A percentile compares a stretch with the other conserved stretches of the same genome.
Conservation (phyloP, 2,329 filamentous ascomycete genomes). For the Aspergillus hortae region DNA sequence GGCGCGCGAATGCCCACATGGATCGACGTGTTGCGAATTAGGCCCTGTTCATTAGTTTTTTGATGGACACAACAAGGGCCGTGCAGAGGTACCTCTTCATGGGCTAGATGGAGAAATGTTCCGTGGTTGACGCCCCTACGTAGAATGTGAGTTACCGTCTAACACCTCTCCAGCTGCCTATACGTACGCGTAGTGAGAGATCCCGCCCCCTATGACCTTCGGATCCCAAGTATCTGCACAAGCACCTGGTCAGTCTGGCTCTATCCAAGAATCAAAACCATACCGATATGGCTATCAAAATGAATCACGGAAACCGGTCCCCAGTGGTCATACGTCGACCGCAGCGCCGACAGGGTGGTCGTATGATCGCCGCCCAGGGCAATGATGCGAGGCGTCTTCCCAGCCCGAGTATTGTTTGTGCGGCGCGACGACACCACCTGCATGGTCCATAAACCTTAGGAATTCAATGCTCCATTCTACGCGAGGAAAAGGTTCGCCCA, state of each 20-base stretch:
- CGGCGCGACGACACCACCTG: slow-evolving; percentile 45
- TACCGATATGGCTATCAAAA: slow-evolving; percentile 51
- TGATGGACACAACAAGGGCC: too few species aligned
- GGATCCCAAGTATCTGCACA: slow-evolving; percentile 52
- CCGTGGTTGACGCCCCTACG: slow-evolving; percentile 52
- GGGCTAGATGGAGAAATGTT: slow-evolving; percentile 55
- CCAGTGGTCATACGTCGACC: slow-evolving; percentile 49
- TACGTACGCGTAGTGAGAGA: slow-evolving; percentile 32
- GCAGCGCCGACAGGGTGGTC: slow-evolving; percentile 51
- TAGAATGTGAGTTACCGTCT: neutral
- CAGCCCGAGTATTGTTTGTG: slow-evolving; percentile 38
- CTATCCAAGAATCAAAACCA: neutral
- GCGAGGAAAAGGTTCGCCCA: slow-evolving; percentile 14
- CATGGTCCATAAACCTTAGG: too few species aligned
- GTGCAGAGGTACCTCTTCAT: slow-evolving; percentile 43
- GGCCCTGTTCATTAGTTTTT: slow-evolving; percentile 27
- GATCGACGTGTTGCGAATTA: slow-evolving; percentile 53
- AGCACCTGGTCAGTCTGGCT: neutral
- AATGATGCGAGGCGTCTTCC: slow-evolving; percentile 45
- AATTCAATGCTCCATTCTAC: neutral
- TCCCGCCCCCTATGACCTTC: slow-evolving; percentile 37
- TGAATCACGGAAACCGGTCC: slow-evolving; percentile 56
- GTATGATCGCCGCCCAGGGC: slow-evolving; percentile 56
- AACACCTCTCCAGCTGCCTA: too few species aligned
- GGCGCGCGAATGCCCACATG: slow-evolving; percentile 57